Conservation (phyloP, 306 rosid species). For the Citrullus mucosospermus region DNA sequence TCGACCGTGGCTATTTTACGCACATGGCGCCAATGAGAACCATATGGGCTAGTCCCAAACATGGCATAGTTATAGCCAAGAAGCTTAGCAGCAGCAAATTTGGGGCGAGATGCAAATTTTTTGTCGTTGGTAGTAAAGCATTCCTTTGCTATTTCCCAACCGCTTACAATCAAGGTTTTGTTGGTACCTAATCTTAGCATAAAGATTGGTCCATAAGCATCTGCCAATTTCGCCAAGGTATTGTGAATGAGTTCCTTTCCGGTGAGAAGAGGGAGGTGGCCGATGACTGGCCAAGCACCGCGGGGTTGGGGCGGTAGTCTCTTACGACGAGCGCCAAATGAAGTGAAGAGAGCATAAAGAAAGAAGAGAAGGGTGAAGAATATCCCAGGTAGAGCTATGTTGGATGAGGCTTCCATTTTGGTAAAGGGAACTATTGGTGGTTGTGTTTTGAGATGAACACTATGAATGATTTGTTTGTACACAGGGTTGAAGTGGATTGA, state of each 20-base stretch:
- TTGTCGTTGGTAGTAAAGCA: not conserved
- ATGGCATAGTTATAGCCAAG: conserved; percentile 14
- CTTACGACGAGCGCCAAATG: not conserved
- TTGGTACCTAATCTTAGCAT: not conserved
- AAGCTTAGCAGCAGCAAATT: conserved; percentile 14
- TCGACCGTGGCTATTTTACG: conserved; percentile 6
- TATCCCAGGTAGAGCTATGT: not conserved
- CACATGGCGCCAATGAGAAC: conserved; percentile 38
- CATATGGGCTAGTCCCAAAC: conserved; percentile 12
- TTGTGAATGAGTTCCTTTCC: not conserved
- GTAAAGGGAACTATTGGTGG: not conserved
- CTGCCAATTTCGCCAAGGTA: not conserved
- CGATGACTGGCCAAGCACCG: not conserved
- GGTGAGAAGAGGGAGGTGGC: not conserved
- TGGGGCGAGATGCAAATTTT: not conserved
- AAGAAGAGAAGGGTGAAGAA: not conserved
- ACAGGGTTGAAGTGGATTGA: too few relatives aligned
- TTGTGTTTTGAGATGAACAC: not conserved
- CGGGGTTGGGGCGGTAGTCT: not conserved
- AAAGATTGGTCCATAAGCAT: not conserved
- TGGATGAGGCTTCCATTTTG: not conserved
- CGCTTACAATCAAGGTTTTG: not conserved
- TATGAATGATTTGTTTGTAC: too few relatives aligned
- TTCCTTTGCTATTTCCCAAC: not conserved
- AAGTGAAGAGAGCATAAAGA: not conserved